Percentiles rank a stretch among this genome's conserved stretches.
Evolutionary conservation across 176 grass and related monocot genomes (phyloP).

Genomic region (Stipa capillata): DNA sequence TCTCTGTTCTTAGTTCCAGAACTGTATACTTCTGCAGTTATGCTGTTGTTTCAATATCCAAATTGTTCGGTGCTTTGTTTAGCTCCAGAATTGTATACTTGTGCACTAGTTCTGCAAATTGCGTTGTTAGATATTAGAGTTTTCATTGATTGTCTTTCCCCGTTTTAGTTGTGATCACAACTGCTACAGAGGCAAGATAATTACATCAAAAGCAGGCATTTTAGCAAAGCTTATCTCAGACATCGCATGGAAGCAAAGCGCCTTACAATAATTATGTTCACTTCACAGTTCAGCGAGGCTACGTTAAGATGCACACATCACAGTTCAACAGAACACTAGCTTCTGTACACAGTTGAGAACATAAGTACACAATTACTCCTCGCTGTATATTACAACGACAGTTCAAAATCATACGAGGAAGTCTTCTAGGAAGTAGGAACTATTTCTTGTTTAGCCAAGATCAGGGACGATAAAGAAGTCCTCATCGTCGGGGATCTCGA

Average conservation of each 20-base stretch:
- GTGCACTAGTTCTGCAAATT: not conserved
- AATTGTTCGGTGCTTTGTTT: not conserved
- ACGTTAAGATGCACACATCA: not conserved
- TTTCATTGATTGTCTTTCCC: not conserved
- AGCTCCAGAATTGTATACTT: not conserved
- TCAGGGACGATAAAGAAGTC: conserved; percentile 88
- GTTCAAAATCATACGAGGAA: not conserved
- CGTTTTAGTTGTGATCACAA: not conserved
- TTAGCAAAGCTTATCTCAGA: not conserved
- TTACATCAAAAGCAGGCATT: not conserved
- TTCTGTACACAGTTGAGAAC: conserved; percentile 13
- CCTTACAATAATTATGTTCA: not conserved
- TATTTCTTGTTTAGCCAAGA: conserved; percentile 40
- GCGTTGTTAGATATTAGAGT: not conserved
- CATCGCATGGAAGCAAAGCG: not conserved
- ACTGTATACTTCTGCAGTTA: not conserved
- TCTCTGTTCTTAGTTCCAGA: not conserved
- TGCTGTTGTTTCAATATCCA: not conserved
- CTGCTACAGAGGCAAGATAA: not conserved
- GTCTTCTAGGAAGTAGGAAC: not conserved
- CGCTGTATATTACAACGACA: not conserved
- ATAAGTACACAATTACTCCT: not conserved
- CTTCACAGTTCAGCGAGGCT: not conserved
- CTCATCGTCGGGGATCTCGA: conserved; percentile 66
- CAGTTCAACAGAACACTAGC: not conserved